Evolutionary conservation across 495 filamentous ascomycete species (phyloP).

Genomic region (Daldinia caldariorum): DNA sequence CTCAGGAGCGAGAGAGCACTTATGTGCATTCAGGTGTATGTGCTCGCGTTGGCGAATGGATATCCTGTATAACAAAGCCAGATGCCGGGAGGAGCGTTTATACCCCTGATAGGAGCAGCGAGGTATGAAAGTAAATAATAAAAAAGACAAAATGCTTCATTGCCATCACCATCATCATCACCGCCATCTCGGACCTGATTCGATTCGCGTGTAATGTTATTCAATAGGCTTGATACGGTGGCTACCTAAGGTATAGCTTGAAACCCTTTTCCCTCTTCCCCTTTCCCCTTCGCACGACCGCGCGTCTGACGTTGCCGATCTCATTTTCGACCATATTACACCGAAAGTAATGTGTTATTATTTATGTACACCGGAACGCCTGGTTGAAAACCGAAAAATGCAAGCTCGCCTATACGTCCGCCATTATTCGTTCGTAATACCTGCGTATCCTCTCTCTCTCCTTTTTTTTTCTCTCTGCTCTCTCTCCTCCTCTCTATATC

Average conservation of each 20-base stretch:
- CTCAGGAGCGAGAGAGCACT: neutral
- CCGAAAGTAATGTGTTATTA: slow-evolving; percentile 20
- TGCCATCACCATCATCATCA: slow-evolving; percentile 2
- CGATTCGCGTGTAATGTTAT: slow-evolving; percentile 3
- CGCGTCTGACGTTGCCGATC: neutral
- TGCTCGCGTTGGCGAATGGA: slow-evolving; percentile 27
- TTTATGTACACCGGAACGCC: slow-evolving; percentile 40
- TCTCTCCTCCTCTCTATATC: too few relatives aligned
- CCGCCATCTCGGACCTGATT: neutral
- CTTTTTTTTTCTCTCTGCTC: too few relatives aligned
- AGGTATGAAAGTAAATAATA: neutral
- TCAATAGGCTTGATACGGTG: neutral
- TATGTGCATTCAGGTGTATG: slow-evolving; percentile 10
- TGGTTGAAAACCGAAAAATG: slow-evolving; percentile 30
- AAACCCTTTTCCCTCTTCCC: neutral
- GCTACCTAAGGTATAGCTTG: slow-evolving; percentile 26
- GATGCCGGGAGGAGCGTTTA: neutral
- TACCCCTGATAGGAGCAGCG: slow-evolving; percentile 6
- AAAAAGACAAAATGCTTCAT: slow-evolving; percentile 17
- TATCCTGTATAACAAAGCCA: slow-evolving; percentile 34
- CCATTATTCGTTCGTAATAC: slow-evolving; percentile 4
- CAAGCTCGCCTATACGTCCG: slow-evolving; percentile 22
- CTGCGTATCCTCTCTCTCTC: neutral
- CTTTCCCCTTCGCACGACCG: neutral
- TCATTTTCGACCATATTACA: slow-evolving; percentile 23